Conservation (phyloP, 2,329 filamentous ascomycete species). For the Colletotrichum endophyticum region DNA sequence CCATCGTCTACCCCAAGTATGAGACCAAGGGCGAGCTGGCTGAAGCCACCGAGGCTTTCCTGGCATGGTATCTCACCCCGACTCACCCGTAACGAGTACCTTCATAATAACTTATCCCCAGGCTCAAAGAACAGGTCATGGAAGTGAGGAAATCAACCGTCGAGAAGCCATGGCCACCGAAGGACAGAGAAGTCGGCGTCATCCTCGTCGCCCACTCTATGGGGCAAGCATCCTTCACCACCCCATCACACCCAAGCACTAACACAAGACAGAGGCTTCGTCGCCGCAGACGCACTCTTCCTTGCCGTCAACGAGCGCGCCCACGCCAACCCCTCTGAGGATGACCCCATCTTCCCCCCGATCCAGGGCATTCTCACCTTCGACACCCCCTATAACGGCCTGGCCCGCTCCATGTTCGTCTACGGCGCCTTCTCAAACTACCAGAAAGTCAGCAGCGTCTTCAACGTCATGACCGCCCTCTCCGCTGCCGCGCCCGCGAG, state of each 20-base stretch:
- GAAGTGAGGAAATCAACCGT: constrained; percentile 74
- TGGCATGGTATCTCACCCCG: constrained; percentile 42
- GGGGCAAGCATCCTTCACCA: constrained; percentile 51
- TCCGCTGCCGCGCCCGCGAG: constrained; percentile 52
- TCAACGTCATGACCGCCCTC: constrained; percentile 61
- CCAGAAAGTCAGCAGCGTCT: constrained; percentile 59
- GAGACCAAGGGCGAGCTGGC: constrained; percentile 74
- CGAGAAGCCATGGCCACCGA: constrained; percentile 75
- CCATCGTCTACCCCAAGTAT: constrained; percentile 72
- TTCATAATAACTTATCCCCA: constrained; percentile 38
- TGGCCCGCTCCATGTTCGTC: constrained; percentile 64
- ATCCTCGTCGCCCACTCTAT: constrained; percentile 84
- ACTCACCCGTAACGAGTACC: neutral
- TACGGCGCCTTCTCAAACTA: constrained; percentile 66
- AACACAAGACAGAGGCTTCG: constrained; percentile 66
- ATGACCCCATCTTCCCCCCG: constrained; percentile 72
- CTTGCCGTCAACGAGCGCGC: constrained; percentile 70
- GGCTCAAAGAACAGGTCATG: constrained; percentile 82
- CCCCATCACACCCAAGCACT: neutral
- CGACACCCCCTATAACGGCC: constrained; percentile 82
- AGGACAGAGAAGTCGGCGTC: constrained; percentile 80
- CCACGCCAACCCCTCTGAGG: constrained; percentile 33
- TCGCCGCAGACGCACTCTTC: constrained; percentile 82
- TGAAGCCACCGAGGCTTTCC: constrained; percentile 48
- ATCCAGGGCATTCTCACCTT: constrained; percentile 83